Conservation (phyloP, 23 red algal species). For the Gracilaria gracilis region DNA sequence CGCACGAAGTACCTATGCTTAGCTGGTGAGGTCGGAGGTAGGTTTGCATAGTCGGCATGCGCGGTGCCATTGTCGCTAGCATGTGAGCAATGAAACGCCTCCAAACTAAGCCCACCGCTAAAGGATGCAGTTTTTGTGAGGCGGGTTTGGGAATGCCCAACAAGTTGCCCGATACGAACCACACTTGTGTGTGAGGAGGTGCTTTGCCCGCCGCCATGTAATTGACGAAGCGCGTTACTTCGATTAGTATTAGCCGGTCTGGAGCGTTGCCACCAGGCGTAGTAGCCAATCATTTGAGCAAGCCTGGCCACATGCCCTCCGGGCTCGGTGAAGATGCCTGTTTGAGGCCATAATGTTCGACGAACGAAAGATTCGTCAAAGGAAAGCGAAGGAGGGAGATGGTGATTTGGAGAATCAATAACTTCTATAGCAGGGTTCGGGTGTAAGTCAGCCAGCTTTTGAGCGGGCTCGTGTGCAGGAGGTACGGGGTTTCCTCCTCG, state of each 20-base stretch:
- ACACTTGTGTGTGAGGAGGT: neutral
- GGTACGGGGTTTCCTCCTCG: neutral
- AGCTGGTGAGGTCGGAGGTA: slow-evolving; percentile 2
- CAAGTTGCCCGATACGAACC: neutral
- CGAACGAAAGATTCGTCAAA: neutral
- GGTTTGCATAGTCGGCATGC: neutral
- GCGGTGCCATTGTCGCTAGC: neutral
- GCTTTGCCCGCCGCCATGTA: neutral
- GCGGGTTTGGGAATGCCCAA: neutral
- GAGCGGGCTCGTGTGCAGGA: neutral
- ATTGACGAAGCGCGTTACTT: neutral
- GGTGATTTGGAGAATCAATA: neutral
- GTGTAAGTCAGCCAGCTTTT: neutral
- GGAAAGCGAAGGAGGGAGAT: neutral
- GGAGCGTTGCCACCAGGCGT: neutral
- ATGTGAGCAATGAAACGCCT: neutral
- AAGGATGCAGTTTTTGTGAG: neutral
- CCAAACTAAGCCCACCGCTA: neutral
- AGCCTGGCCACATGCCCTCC: neutral
- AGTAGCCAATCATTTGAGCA: neutral
- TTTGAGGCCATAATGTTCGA: neutral
- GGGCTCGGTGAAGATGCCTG: neutral
- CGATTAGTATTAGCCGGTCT: neutral
- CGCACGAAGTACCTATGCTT: neutral
- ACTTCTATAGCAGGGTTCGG: neutral